These are phyloP conservation scores for Nannizziopsis barbatae DNA, from an alignment of 2,329 filamentous ascomycete species.

Conservation along the genomic window DNA sequence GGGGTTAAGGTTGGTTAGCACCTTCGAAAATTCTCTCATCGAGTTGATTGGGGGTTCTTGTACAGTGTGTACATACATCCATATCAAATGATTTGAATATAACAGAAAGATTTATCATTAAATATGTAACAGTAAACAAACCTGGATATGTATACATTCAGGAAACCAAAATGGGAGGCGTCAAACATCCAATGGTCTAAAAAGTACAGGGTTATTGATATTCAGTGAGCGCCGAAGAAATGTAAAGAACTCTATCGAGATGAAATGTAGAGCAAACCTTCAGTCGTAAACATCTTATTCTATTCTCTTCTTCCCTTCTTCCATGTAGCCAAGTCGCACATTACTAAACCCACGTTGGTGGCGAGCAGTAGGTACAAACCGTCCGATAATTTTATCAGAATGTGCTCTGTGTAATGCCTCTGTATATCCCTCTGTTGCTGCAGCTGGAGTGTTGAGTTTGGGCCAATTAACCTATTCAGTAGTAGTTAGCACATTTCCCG, in stretches of 20 bases:
- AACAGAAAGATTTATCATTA: too few relatives aligned
- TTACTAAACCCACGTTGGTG: slow-evolving; percentile 80
- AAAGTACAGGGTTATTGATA: too few relatives aligned
- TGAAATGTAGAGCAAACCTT: neutral
- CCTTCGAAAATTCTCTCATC: too few relatives aligned
- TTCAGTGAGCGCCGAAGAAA: too few relatives aligned
- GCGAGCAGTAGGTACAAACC: slow-evolving; percentile 48
- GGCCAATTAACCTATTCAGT: slow-evolving; percentile 85
- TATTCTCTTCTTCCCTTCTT: slow-evolving; percentile 98
- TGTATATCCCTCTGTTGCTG: slow-evolving; percentile 76
- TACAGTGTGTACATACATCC: too few relatives aligned
- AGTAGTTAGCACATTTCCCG: neutral
- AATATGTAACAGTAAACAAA: too few relatives aligned
- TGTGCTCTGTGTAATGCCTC: slow-evolving; percentile 73
- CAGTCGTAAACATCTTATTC: slow-evolving; percentile 40
- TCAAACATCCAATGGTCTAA: too few relatives aligned
- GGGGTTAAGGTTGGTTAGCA: too few relatives aligned
- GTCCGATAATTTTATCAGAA: slow-evolving; percentile 70
- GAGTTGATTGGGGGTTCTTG: too few relatives aligned
- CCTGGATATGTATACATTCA: too few relatives aligned
- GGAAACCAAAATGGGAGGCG: too few relatives aligned
- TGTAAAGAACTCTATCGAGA: neutral
- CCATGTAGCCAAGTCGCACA: slow-evolving; percentile 68
- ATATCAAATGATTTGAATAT: too few relatives aligned
- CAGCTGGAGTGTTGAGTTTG: slow-evolving; percentile 80